A percentile compares a stretch with the other conserved stretches of the same genome.
phyloP scores from a whole-genome alignment of 169 alveolate genomes.

The Toxoplasma gondii region DNA sequence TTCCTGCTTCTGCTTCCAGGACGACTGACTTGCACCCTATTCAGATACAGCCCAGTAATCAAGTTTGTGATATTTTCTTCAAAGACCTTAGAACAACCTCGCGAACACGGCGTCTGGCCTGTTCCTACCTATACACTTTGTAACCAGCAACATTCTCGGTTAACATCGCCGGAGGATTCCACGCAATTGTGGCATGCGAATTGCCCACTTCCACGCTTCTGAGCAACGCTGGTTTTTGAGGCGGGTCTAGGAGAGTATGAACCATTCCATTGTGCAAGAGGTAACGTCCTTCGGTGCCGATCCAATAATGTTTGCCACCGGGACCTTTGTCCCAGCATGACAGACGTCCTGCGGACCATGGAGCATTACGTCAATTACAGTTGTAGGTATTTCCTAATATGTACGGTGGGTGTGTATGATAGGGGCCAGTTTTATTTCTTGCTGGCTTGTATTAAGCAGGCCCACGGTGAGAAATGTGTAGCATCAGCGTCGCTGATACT shows the following conservation, averaged over 20 bases:
- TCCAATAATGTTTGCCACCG: constrained; percentile 22
- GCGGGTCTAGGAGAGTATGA: constrained; percentile 29
- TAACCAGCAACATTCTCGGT: neutral
- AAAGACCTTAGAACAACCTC: no score
- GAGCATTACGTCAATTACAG: neutral
- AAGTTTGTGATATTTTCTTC: no score
- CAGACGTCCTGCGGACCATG: constrained; percentile 6
- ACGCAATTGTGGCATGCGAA: constrained; percentile 24
- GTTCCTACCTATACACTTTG: neutral
- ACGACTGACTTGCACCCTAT: no score
- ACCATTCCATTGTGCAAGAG: neutral
- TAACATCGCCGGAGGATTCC: constrained; percentile 38
- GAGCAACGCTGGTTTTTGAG: constrained; percentile 37
- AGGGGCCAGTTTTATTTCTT: neutral
- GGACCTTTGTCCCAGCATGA: constrained; percentile 49
- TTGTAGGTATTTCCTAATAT: neutral
- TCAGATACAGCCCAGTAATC: no score
- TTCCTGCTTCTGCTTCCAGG: no score
- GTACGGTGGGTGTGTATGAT: neutral
- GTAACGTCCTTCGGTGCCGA: constrained; percentile 30
- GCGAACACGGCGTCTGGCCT: neutral
- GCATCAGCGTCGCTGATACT: neutral
- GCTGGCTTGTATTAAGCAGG: neutral
- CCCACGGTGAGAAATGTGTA: neutral
- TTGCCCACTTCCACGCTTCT: constrained; percentile 36